Conservation (phyloP, 1,284 basidiomycete genomes). For the Tetrapyrgos nigripes region DNA sequence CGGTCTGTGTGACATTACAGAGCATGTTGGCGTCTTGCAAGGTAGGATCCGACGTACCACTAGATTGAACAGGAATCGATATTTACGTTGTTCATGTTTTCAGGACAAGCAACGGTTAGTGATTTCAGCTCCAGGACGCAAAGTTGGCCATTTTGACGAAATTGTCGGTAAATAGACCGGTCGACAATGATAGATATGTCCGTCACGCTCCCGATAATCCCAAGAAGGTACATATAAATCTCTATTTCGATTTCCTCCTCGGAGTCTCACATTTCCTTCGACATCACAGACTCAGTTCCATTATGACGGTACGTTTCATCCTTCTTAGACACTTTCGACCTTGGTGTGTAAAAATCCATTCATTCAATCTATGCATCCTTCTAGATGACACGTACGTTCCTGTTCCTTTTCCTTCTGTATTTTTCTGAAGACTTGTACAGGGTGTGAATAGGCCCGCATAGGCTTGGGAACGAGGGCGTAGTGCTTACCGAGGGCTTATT, state of each 20-base stretch:
- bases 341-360: constrained; percentile 25
- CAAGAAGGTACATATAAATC: constrained; percentile 70
- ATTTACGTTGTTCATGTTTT: constrained; percentile 4
- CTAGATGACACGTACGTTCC: constrained; percentile 50
- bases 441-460: constrained; percentile 5
- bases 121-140: not conserved
- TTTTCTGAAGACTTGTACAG: constrained; percentile 7
- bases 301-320: constrained; percentile 65
- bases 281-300: constrained; percentile 68
- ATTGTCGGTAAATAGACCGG: constrained; percentile 52
- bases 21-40: constrained; percentile 90
- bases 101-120: constrained; percentile 78
- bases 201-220: constrained; percentile 82
- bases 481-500: too few species aligned
- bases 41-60: constrained; percentile 44
- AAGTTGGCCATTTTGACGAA: not conserved
- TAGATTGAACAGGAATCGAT: not conserved
- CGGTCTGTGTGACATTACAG: constrained; percentile 83
- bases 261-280: not conserved
- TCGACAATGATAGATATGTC: constrained; percentile 83
- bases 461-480: not conserved
- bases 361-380: not conserved
- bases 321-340: not conserved
- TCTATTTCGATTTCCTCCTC: constrained; percentile 1
- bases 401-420: not conserved